phyloP scores from a whole-genome alignment of 2,329 filamentous ascomycete species.

The Trichoderma atroviride region DNA sequence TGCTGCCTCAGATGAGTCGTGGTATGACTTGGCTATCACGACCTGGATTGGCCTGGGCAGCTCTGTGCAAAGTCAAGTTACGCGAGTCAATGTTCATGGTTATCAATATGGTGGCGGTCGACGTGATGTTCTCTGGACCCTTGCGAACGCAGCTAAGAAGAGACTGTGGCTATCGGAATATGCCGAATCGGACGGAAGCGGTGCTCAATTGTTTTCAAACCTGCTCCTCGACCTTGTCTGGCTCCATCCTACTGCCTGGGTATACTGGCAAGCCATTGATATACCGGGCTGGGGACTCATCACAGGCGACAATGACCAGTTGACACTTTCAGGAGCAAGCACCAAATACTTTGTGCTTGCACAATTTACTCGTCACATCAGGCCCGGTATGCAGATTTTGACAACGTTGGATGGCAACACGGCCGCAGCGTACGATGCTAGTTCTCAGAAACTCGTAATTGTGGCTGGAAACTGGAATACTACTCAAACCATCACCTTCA shows the following conservation, averaged over 20 bases:
- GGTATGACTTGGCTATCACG: conserved; percentile 7
- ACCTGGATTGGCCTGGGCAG: conserved; percentile 4
- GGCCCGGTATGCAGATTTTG: conserved; percentile 11
- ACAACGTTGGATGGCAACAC: conserved; percentile 9
- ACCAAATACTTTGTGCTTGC: conserved; percentile 15
- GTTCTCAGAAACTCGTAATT: conserved; percentile 12
- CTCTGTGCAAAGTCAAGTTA: neutral
- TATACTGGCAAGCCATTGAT: conserved; percentile 19
- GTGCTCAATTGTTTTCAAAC: neutral
- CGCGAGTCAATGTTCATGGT: conserved; percentile 14
- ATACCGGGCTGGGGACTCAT: conserved; percentile 10
- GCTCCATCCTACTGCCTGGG: conserved; percentile 19
- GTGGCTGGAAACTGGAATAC: conserved; percentile 8
- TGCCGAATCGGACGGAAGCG: neutral
- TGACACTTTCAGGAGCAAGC: conserved; percentile 13
- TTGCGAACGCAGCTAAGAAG: neutral
- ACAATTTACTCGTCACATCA: conserved; percentile 13
- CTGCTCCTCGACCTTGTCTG: conserved; percentile 10
- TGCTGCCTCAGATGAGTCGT: conserved; percentile 5
- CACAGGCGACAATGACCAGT: conserved; percentile 2
- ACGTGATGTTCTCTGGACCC: conserved; percentile 4
- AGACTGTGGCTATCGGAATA: conserved; percentile 3
- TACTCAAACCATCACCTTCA: conserved; percentile 8
- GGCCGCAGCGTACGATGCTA: neutral
- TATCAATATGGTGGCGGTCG: conserved; percentile 6